Percentiles rank a stretch among this genome's conserved stretches.
phyloP scores from a whole-genome alignment of 805 yeast genomes.

The Komagataella kurtzmanii region DNA sequence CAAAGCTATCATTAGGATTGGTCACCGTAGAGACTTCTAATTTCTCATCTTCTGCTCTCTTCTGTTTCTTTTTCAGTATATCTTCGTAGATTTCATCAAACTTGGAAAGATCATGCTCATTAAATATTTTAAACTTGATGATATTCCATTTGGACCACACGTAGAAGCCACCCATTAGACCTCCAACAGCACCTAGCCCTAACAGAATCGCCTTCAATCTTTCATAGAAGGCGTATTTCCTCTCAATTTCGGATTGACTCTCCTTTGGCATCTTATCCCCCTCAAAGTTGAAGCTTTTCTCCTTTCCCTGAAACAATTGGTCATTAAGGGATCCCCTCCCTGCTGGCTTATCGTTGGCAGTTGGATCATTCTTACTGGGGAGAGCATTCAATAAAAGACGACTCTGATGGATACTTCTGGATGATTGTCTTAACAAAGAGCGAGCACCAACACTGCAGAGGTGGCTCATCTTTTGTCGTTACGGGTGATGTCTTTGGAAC shows the following conservation, averaged over 20 bases:
- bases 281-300: neutral
- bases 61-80: constrained; percentile 10
- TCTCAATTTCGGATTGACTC: constrained; percentile 5
- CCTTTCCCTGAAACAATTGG: neutral
- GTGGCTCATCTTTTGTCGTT: neutral
- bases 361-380: neutral
- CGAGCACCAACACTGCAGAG: neutral
- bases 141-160: constrained; percentile 23
- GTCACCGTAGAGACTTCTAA: constrained; percentile 12
- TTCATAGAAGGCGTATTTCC: constrained; percentile 25
- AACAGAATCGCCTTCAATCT: constrained; percentile 28
- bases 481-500: too few species aligned
- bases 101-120: constrained; percentile 19
- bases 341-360: neutral
- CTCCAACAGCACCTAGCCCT: constrained; percentile 27
- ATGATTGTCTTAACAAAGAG: neutral
- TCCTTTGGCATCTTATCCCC: neutral
- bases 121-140: constrained; percentile 20
- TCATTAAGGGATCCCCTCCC: neutral
- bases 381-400: neutral
- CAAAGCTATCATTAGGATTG: constrained; percentile 21
- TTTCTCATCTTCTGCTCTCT: constrained; percentile 8
- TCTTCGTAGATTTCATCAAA: constrained; percentile 25
- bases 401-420: neutral
- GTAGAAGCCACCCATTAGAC: constrained; percentile 26